Conservation (phyloP, 2,329 filamentous ascomycete genomes). For the Cladosporium oxysporum region DNA sequence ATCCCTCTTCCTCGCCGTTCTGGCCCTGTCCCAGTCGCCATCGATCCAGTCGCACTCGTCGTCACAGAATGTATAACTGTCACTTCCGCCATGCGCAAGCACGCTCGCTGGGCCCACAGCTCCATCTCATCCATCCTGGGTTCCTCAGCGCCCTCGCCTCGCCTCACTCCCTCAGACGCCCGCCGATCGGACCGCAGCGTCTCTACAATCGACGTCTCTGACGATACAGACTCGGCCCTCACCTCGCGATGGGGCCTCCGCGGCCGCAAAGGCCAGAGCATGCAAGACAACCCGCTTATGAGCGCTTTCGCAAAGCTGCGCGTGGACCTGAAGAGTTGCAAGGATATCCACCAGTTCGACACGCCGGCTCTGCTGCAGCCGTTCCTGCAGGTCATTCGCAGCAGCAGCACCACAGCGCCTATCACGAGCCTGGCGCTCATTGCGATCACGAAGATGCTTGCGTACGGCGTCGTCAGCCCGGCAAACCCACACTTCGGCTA, state of each 20-base stretch:
- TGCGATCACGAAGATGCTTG: slow-evolving; percentile 93
- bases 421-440: slow-evolving; percentile 94
- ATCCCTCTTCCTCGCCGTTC: slow-evolving; percentile 1
- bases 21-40: slow-evolving; percentile 34
- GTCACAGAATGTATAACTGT: slow-evolving; percentile 99
- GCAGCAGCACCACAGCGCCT: slow-evolving; percentile 91
- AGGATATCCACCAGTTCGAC: slow-evolving; percentile 85
- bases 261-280: slow-evolving; percentile 93
- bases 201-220: slow-evolving; percentile 37
- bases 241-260: slow-evolving; percentile 89
- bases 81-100: slow-evolving; percentile 96
- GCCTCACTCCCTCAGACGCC: slow-evolving; percentile 23
- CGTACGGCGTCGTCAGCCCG: slow-evolving; percentile 85
- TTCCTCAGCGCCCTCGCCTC: slow-evolving; percentile 21
- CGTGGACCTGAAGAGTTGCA: slow-evolving; percentile 82
- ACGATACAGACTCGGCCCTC: slow-evolving; percentile 48
- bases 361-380: slow-evolving; percentile 86
- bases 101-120: slow-evolving; percentile 92
- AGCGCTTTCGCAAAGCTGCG: slow-evolving; percentile 88
- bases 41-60: slow-evolving; percentile 60
- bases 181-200: slow-evolving; percentile 26
- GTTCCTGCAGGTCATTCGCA: slow-evolving; percentile 94
- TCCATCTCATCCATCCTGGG: slow-evolving; percentile 95
- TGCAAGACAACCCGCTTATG: slow-evolving; percentile 97
- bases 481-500: slow-evolving; percentile 83